phyloP scores from a whole-genome alignment of 805 yeast genomes.

The Ogataea wickerhamii region DNA sequence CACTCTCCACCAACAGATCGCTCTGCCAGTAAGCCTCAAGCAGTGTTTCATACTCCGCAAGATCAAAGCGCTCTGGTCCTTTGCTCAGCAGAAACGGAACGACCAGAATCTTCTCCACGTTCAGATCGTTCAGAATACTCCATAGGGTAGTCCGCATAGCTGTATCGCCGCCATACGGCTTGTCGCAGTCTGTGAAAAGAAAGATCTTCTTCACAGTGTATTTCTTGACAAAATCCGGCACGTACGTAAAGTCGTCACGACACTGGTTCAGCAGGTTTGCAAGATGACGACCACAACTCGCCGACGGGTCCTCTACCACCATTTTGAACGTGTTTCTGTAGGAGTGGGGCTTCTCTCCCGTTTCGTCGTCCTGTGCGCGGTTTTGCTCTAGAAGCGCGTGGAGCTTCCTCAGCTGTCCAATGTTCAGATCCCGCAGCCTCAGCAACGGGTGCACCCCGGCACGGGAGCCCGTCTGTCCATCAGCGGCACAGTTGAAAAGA shows the following conservation, averaged over 20 bases:
- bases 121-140: conserved; percentile 57
- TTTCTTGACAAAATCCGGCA: conserved; percentile 36
- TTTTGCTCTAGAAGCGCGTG: conserved; percentile 48
- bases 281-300: conserved; percentile 33
- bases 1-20: conserved; percentile 5
- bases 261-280: conserved; percentile 46
- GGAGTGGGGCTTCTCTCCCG: conserved; percentile 9
- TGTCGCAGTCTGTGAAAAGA: conserved; percentile 72
- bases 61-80: conserved; percentile 37
- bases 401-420: conserved; percentile 52
- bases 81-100: conserved; percentile 58
- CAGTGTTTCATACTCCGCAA: conserved; percentile 40
- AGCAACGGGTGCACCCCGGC: conserved; percentile 50
- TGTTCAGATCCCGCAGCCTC: conserved; percentile 51
- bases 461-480: conserved; percentile 4
- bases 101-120: conserved; percentile 49
- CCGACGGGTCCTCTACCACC: conserved; percentile 16
- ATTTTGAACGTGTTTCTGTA: conserved; percentile 29
- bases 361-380: conserved; percentile 7
- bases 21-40: conserved; percentile 15
- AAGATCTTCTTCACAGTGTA: conserved; percentile 60
- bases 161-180: conserved; percentile 49
- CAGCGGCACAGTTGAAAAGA: conserved; percentile 46
- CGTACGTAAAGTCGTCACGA: conserved; percentile 50
- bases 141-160: conserved; percentile 46